Conservation (phyloP, 257 asterid species). For the Fraxinus excelsior region DNA sequence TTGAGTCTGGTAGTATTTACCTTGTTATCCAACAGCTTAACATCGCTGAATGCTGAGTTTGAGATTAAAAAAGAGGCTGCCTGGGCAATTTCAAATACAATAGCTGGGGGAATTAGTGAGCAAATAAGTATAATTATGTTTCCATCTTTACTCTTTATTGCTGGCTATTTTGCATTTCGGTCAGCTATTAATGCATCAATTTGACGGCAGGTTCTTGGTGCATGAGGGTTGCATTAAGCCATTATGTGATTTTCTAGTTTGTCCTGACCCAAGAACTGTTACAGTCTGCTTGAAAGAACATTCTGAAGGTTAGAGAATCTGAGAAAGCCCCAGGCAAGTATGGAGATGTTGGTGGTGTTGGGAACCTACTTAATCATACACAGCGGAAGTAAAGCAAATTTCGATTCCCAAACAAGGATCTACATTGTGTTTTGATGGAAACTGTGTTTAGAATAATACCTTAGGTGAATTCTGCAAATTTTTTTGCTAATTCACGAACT, state of each 20-base stretch:
- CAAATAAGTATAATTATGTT: slow-evolving; percentile 40
- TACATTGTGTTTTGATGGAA: too few relatives aligned
- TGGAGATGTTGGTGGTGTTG: too few relatives aligned
- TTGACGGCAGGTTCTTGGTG: slow-evolving; percentile 43
- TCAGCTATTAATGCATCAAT: background rate
- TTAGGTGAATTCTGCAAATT: too few relatives aligned
- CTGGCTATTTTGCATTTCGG: background rate
- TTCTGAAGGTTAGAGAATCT: slow-evolving; percentile 57
- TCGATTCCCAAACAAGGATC: too few relatives aligned
- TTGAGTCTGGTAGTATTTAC: slow-evolving; percentile 40
- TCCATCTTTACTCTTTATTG: background rate
- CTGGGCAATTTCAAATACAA: slow-evolving; percentile 53
- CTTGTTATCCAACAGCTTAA: slow-evolving; percentile 46
- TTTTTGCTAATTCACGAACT: too few relatives aligned
- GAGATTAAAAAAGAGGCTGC: slow-evolving; percentile 55
- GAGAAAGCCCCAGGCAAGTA: slow-evolving; percentile 45
- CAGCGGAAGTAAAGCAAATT: too few relatives aligned
- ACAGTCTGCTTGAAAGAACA: slow-evolving; percentile 53
- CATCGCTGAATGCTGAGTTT: slow-evolving; percentile 55
- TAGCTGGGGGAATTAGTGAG: slow-evolving; percentile 52
- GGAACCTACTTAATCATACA: too few relatives aligned
- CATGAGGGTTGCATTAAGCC: slow-evolving; percentile 53
- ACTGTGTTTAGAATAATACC: too few relatives aligned
- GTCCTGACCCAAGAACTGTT: slow-evolving; percentile 49
- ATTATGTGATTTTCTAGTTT: slow-evolving; percentile 48